These are phyloP conservation scores for Colletotrichum coccodes DNA, from an alignment of 2,329 filamentous ascomycete genomes.

Conservation along the genomic window DNA sequence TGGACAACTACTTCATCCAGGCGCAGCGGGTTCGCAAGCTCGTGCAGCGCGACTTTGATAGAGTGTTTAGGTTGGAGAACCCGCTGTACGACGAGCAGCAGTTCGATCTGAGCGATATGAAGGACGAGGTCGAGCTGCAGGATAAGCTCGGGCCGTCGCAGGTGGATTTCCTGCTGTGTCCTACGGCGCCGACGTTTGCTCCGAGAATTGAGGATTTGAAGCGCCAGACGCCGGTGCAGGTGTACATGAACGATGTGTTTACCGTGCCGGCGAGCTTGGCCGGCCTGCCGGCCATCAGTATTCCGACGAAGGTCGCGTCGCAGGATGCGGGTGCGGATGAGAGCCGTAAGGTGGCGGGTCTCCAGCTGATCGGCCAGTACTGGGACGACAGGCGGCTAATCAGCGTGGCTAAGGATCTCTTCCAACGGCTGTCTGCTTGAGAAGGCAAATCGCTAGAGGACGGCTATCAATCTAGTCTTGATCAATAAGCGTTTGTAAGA, in stretches of 20 bases:
- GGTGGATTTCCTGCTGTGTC: constrained; percentile 88
- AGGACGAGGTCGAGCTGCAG: constrained; percentile 60
- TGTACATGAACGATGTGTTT: constrained; percentile 94
- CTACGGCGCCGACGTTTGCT: constrained; percentile 83
- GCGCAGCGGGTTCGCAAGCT: constrained; percentile 88
- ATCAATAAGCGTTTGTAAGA: not conserved
- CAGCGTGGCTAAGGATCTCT: constrained; percentile 61
- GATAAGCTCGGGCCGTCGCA: constrained; percentile 68
- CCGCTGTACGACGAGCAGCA: constrained; percentile 67
- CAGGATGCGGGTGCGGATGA: constrained; percentile 41
- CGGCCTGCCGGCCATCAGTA: constrained; percentile 86
- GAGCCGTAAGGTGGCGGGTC: constrained; percentile 56
- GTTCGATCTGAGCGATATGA: constrained; percentile 70
- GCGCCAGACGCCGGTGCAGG: constrained; percentile 70
- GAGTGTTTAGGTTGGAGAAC: constrained; percentile 76
- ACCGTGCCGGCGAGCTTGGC: constrained; percentile 95
- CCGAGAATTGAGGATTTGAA: constrained; percentile 71
- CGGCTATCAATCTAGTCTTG: not conserved
- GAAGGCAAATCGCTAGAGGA: not conserved
- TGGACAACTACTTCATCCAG: constrained; percentile 96
- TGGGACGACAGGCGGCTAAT: constrained; percentile 78
- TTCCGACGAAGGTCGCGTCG: constrained; percentile 80
- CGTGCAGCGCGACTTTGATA: constrained; percentile 88
- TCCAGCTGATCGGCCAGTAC: constrained; percentile 85
- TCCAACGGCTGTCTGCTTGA: constrained; percentile 39